phyloP scores from a whole-genome alignment of 768 basidiomycete genomes.

The Podaxis sp. region DNA sequence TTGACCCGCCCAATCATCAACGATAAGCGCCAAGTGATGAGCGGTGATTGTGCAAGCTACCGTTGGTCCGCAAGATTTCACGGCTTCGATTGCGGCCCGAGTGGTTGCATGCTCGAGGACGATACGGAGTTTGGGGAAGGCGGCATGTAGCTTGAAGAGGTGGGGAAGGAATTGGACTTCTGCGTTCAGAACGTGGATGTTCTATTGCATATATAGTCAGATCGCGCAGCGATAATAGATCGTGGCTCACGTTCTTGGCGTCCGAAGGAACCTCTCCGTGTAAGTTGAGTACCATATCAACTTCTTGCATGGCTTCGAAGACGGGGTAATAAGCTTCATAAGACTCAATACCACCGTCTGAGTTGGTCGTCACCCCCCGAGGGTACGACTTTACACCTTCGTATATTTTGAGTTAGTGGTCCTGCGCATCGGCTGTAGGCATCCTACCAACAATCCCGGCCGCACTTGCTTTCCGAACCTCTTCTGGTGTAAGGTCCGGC shows the following conservation, averaged over 20 bases:
- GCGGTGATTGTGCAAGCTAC: conserved; percentile 98
- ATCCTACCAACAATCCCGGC: conserved; percentile 71
- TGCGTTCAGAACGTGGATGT: conserved; percentile 91
- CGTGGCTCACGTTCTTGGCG: conserved; percentile 22
- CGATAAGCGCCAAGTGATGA: conserved; percentile 90
- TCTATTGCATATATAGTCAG: conserved; percentile 39
- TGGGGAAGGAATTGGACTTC: conserved; percentile 89
- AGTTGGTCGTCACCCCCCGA: conserved; percentile 95
- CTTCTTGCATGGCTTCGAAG: conserved; percentile 92
- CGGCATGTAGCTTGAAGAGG: conserved; percentile 72
- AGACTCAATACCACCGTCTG: conserved; percentile 93
- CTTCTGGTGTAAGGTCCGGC: conserved; percentile 84
- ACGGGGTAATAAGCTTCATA: conserved; percentile 92
- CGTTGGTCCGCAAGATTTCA: conserved; percentile 72
- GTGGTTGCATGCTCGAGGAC: conserved; percentile 98
- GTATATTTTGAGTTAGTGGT: not conserved
- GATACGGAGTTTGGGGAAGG: conserved; percentile 89
- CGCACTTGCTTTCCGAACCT: conserved; percentile 82
- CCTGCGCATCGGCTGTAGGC: not conserved
- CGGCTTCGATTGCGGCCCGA: conserved; percentile 83
- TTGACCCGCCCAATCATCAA: conserved; percentile 97
- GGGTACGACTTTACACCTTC: conserved; percentile 94
- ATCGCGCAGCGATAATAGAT: conserved; percentile 21
- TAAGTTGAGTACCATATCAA: conserved; percentile 91
- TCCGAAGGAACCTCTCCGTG: conserved; percentile 98